phyloP scores from a whole-genome alignment of 2,329 filamentous ascomycete species.

The Exophiala sp. region DNA sequence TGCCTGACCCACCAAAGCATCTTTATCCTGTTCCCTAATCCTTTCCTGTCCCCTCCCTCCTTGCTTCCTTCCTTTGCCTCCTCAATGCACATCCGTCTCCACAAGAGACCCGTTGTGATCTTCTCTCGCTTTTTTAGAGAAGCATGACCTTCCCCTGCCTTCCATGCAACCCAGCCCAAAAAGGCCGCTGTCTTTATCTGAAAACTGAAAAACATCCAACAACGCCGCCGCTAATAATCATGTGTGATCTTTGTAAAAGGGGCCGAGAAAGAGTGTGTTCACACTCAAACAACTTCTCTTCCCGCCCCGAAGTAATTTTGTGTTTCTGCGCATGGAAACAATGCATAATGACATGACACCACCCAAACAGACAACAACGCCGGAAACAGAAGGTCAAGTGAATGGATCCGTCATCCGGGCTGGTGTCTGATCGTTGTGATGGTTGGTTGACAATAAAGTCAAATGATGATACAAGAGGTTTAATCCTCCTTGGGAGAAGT shows the following conservation, averaged over 20 bases:
- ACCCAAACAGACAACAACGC: constrained; percentile 3
- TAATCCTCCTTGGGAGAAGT: constrained; percentile 30
- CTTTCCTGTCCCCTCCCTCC: constrained; percentile 1
- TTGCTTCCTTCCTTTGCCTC: neutral
- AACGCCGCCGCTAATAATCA: constrained; percentile 29
- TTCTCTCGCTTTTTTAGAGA: constrained; percentile 9
- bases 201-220: constrained; percentile 18
- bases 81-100: constrained; percentile 9
- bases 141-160: constrained; percentile 5
- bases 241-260: constrained; percentile 16
- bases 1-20: neutral
- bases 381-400: constrained; percentile 28
- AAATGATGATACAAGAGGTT: constrained; percentile 24
- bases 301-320: constrained; percentile 17
- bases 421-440: constrained; percentile 4
- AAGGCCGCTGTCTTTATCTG: constrained; percentile 6
- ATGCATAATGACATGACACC: constrained; percentile 16
- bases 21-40: neutral
- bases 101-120: constrained; percentile 12
- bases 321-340: constrained; percentile 12
- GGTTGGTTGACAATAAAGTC: constrained; percentile 11
- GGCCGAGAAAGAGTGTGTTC: constrained; percentile 3
- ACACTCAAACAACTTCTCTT: constrained; percentile 3
- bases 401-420: constrained; percentile 28
- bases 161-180: constrained; percentile 10